Base-by-base conservation (phyloP, 2,329 filamentous ascomycete genomes). In the Byssochlamys sp. region DNA sequence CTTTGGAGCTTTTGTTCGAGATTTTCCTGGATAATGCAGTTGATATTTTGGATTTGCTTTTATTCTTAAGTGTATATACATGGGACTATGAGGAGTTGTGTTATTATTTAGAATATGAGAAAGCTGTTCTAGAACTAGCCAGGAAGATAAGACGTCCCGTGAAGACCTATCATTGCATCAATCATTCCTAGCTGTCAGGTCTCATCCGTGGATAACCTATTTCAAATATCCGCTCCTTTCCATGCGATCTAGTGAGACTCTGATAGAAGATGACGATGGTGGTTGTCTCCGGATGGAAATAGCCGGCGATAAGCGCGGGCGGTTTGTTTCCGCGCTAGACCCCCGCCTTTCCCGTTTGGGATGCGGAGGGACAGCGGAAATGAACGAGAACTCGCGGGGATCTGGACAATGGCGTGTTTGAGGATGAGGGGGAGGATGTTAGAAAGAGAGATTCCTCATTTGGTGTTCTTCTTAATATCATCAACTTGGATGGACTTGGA, bases 251-350 rank as follows among this genome's bases (percentile, higher is more conserved):
- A 45, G n/a, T 45, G n/a, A 45, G 35, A 39, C 5, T 14, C 14
- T 5, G 35, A 39, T 45, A 6, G 14, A 45, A 19, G 49, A 51
- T 51, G 49, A 51, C 48, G 48, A 26, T 51, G 27, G 29, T 10
- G 49, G 49, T 45, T 45, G 39, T 45, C 14, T 19, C 49, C 49
- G 49, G 49, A 27, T 6, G 25, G 24, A 29, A 58, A 63, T 29
- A 60, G 54, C 62, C 62, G 62, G 56, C n/a, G 48, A 55, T 63
- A 63, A 62, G 60, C 60, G 62, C 55, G 11, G 52, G 54, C 28
- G 25, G n/a, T 14, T 10, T 53, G 19, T 10, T 52, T 35, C 50
- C 24, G 33, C 50, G n/a, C 7, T 12, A 5, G 26, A 1, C 14
- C 35, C 4, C 35, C 35, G 14, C 14, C 4, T 45, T 45, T 45